These are phyloP conservation scores for Candida multigemmis DNA, from an alignment of 805 yeast species.

Conservation along the genomic window DNA sequence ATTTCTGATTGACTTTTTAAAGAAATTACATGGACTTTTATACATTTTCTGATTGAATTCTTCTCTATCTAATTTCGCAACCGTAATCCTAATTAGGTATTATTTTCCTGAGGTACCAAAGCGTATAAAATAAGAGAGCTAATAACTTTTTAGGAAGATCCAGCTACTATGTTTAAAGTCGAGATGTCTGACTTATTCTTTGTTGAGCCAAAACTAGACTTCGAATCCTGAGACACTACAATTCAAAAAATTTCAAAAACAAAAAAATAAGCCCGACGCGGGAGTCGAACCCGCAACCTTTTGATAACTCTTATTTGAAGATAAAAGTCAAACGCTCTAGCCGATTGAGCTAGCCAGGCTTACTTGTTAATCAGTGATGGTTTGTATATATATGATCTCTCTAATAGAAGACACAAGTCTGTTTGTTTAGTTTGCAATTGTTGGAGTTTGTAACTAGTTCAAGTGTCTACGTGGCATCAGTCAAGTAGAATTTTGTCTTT, in stretches of 20 bases:
- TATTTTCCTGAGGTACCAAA: slow-evolving; percentile 2
- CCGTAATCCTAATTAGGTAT: slow-evolving; percentile 3
- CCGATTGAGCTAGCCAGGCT: slow-evolving; percentile 9
- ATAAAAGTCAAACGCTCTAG: slow-evolving; percentile 9
- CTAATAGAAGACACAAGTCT: too few species aligned
- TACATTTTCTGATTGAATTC: not conserved
- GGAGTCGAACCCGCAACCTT: slow-evolving; percentile 6
- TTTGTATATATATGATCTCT: too few species aligned
- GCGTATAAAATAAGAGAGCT: slow-evolving; percentile 1
- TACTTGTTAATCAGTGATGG: too few species aligned
- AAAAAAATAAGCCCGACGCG: slow-evolving; percentile 5
- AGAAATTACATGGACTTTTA: not conserved
- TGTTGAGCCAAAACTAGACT: not conserved
- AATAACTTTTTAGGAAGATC: slow-evolving; percentile 2
- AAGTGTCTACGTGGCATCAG: too few species aligned
- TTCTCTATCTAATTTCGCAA: not conserved
- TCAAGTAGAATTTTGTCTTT: too few species aligned
- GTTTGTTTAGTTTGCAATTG: too few species aligned
- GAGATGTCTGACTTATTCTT: too few species aligned
- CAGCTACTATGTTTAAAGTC: too few species aligned
- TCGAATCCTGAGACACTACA: too few species aligned
- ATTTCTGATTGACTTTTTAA: not conserved
- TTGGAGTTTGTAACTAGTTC: too few species aligned
- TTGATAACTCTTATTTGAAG: slow-evolving; percentile 4
- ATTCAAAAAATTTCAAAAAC: not conserved